These are phyloP conservation scores for Sedum album DNA, from an alignment of 164 flowering plant genomes.

Conservation along the genomic window DNA sequence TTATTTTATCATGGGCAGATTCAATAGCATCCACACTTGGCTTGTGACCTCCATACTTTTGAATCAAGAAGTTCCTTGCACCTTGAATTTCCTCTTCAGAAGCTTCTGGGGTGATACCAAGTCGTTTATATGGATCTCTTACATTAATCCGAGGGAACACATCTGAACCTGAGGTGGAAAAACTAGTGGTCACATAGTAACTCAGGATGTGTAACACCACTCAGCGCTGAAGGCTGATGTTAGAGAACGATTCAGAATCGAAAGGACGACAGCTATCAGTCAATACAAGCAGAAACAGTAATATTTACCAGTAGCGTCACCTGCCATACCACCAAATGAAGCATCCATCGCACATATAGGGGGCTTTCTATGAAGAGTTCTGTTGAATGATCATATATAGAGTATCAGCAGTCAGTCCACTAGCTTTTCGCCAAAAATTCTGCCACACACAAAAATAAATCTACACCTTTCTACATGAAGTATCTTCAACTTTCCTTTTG, in stretches of 20 bases:
- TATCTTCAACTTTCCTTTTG: conserved; percentile 13
- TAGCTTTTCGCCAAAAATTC: background rate
- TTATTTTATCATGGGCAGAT: conserved; percentile 93
- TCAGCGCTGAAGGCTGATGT: background rate
- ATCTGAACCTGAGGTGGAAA: conserved; percentile 27
- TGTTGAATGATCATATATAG: conserved; percentile 12
- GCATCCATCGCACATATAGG: conserved; percentile 68
- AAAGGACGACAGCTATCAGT: background rate
- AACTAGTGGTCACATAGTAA: background rate
- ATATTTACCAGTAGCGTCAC: conserved; percentile 33
- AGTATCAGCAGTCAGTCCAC: background rate
- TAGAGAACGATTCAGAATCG: background rate
- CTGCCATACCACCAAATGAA: conserved; percentile 45
- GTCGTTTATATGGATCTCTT: conserved; percentile 87
- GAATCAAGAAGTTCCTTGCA: conserved; percentile 83
- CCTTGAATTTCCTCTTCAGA: conserved; percentile 93
- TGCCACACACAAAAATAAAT: background rate
- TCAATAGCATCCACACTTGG: conserved; percentile 93
- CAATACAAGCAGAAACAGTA: background rate
- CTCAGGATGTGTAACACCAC: background rate
- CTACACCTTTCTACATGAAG: conserved; percentile 33
- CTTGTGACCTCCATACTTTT: conserved; percentile 74
- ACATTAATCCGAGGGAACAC: conserved; percentile 74
- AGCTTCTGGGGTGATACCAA: conserved; percentile 88
- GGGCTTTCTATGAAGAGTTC: conserved; percentile 15